Conservation (phyloP, 768 basidiomycete genomes). For the Tephrocybe rancida region DNA sequence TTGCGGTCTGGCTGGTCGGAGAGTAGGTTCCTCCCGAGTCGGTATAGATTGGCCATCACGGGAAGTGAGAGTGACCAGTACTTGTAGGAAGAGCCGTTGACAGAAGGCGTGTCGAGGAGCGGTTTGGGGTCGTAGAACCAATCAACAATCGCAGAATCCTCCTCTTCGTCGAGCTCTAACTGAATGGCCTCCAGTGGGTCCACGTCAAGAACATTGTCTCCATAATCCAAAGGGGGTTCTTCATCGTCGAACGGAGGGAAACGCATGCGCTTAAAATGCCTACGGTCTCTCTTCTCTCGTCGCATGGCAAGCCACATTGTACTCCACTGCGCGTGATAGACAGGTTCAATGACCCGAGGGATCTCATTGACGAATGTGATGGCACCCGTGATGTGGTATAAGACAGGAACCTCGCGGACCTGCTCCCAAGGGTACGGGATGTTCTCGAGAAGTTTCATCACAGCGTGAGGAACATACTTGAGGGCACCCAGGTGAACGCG, state of each 20-base stretch:
- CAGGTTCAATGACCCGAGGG: constrained; percentile 93
- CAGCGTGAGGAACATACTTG: constrained; percentile 98
- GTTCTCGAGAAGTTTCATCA: constrained; percentile 99
- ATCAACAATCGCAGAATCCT: constrained; percentile 89
- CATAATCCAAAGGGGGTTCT: constrained; percentile 98
- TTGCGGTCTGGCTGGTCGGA: constrained; percentile 93
- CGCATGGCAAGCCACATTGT: constrained; percentile 99
- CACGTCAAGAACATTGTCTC: constrained; percentile 97
- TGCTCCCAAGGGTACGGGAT: constrained; percentile 99
- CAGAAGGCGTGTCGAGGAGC: constrained; percentile 82
- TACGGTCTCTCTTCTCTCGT: constrained; percentile 95
- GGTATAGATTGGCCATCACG: constrained; percentile 95
- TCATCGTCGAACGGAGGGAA: constrained; percentile 99
- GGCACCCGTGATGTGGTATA: constrained; percentile 99
- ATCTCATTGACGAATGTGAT: constrained; percentile 99
- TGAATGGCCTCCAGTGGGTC: constrained; percentile 98
- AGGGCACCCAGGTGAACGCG: constrained; percentile 98
- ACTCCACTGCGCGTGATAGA: constrained; percentile 99
- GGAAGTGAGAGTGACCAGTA: constrained; percentile 94
- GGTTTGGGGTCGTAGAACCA: constrained; percentile 99
- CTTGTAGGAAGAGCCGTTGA: constrained; percentile 92
- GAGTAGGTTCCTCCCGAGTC: constrained; percentile 90
- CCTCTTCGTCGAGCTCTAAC: constrained; percentile 89
- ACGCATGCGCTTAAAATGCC: constrained; percentile 99
- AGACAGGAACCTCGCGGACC: constrained; percentile 97